Percentiles rank a stretch among this genome's conserved stretches.
Evolutionary conservation across 305 asterid species (phyloP).

Genomic region (Fraxinus paxiana): DNA sequence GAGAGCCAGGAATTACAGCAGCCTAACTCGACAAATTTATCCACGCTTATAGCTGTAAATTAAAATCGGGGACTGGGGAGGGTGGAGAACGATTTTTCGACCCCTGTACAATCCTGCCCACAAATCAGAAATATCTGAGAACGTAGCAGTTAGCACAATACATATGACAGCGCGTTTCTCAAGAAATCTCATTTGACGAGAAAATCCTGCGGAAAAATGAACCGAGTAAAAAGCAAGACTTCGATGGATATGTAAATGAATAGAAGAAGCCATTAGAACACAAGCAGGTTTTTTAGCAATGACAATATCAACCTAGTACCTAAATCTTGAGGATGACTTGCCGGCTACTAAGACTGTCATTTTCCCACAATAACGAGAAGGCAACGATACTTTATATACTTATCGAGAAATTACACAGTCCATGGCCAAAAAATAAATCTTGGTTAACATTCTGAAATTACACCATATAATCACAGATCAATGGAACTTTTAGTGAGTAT

Average conservation of each 20-base stretch:
- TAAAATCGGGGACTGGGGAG: not conserved
- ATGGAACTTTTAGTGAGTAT: slow-evolving; percentile 5
- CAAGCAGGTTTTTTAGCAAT: not conserved
- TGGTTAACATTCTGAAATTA: not conserved
- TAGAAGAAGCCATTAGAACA: not conserved
- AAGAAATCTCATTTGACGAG: not conserved
- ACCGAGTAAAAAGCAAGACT: not conserved
- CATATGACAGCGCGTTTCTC: not conserved
- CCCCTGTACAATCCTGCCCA: not conserved
- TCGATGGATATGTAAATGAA: not conserved
- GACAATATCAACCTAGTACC: not conserved
- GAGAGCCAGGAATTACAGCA: not conserved
- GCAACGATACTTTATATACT: not conserved
- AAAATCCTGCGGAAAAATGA: not conserved
- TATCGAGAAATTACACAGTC: not conserved
- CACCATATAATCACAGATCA: not conserved
- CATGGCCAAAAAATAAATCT: not conserved
- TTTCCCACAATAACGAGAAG: not conserved
- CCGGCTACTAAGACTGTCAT: not conserved
- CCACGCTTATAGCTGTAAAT: not conserved
- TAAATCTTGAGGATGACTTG: not conserved
- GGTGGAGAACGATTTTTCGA: not conserved
- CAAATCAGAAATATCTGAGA: not conserved
- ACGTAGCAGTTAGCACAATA: not conserved
- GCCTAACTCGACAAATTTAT: not conserved